Evolutionary conservation across 305 asterid species (phyloP).

Genomic region (Petunia hybrid): DNA sequence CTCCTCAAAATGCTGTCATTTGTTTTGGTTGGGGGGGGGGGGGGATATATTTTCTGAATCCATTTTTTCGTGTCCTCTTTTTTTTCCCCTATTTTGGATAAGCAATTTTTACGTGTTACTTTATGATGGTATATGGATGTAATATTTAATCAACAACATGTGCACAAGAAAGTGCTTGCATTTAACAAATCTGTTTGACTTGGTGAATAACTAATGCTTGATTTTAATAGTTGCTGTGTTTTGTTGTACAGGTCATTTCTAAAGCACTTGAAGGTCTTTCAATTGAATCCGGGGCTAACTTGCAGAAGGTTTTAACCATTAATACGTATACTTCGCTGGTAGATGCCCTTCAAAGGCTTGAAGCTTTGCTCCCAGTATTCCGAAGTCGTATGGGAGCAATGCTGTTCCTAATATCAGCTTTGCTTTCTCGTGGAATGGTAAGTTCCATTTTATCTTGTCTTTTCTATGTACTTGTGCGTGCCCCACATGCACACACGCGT

Average conservation of each 20-base stretch:
- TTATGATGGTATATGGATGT: not conserved
- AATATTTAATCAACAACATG: conserved; percentile 17
- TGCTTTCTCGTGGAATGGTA: conserved; percentile 94
- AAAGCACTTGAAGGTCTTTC: conserved; percentile 75
- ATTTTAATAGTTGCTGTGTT: conserved; percentile 24
- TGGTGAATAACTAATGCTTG: conserved; percentile 20
- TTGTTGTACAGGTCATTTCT: conserved; percentile 58
- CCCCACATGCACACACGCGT: no score
- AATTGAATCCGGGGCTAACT: conserved; percentile 76
- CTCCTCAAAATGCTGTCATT: not conserved
- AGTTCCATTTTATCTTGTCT: conserved; percentile 32
- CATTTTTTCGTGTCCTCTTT: not conserved
- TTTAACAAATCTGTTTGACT: conserved; percentile 1
- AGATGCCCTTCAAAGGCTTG: conserved; percentile 64
- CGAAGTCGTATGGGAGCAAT: conserved; percentile 95
- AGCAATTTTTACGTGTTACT: conserved; percentile 1
- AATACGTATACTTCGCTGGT: conserved; percentile 57
- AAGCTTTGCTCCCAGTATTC: conserved; percentile 75
- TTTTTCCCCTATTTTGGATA: not conserved
- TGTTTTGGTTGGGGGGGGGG: conserved; percentile 11
- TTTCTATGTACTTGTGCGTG: not conserved
- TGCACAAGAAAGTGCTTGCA: conserved; percentile 26
- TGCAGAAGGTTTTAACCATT: conserved; percentile 72
- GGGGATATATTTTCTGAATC: conserved; percentile 4
- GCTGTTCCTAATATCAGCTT: conserved; percentile 84